phyloP scores from a whole-genome alignment of 2,329 filamentous ascomycete species.

The Westerdykella sp. region DNA sequence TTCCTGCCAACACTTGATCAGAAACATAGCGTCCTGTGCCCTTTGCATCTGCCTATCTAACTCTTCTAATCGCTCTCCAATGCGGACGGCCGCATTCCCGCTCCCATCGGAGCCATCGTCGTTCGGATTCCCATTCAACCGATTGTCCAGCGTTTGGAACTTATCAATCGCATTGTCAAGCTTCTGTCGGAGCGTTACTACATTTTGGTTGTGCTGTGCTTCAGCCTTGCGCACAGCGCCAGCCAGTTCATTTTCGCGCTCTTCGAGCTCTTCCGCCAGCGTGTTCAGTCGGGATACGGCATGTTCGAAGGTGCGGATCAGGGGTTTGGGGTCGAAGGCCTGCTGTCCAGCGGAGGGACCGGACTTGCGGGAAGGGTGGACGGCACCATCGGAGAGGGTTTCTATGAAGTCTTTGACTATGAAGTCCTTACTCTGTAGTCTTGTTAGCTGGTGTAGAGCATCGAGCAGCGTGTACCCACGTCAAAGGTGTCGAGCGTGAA shows the following conservation, averaged over 20 bases:
- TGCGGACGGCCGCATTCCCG: constrained; percentile 88
- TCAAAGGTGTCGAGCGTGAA: constrained; percentile 75
- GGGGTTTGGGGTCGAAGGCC: constrained; percentile 86
- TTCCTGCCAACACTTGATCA: constrained; percentile 95
- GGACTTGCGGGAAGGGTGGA: constrained; percentile 74
- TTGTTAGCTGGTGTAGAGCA: background rate
- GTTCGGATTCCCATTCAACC: constrained; percentile 58
- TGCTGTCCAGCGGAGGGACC: constrained; percentile 43
- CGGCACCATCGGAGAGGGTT: constrained; percentile 75
- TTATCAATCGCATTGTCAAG: constrained; percentile 87
- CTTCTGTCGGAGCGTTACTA: constrained; percentile 80
- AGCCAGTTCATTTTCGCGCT: constrained; percentile 82
- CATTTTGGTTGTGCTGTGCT: constrained; percentile 82
- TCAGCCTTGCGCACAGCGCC: constrained; percentile 88
- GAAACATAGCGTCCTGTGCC: constrained; percentile 86
- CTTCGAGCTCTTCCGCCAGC: constrained; percentile 77
- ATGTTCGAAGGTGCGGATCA: constrained; percentile 90
- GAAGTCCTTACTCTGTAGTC: constrained; percentile 60
- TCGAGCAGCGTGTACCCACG: constrained; percentile 26
- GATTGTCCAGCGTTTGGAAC: constrained; percentile 84
- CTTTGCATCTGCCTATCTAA: constrained; percentile 85
- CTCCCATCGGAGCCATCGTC: constrained; percentile 54
- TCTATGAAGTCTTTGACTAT: constrained; percentile 98
- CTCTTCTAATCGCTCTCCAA: constrained; percentile 89
- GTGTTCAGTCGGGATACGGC: constrained; percentile 62